Evolutionary conservation across 441 rosid species (phyloP).

Genomic region (Melastoma candidum): DNA sequence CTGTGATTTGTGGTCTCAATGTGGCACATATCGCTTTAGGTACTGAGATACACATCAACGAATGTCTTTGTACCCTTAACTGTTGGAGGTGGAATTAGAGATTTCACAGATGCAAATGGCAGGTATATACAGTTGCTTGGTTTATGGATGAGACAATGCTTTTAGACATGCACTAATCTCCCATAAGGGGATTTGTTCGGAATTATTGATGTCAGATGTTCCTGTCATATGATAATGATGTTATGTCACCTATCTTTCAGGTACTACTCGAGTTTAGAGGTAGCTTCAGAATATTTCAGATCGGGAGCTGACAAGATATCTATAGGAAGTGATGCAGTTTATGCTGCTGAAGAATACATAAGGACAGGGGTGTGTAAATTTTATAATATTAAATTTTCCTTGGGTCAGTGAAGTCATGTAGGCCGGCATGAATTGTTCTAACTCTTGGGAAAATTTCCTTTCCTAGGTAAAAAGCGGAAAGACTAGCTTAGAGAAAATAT

Average conservation of each 20-base stretch:
- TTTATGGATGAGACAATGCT: background rate
- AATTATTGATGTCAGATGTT: too few relatives aligned
- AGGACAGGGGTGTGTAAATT: slow-evolving; percentile 58
- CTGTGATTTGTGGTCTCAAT: too few relatives aligned
- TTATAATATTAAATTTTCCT: slow-evolving; percentile 5
- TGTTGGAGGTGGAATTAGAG: slow-evolving; percentile 98
- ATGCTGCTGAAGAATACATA: slow-evolving; percentile 79
- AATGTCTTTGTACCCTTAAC: slow-evolving; percentile 98
- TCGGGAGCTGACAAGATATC: slow-evolving; percentile 98
- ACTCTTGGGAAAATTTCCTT: slow-evolving; percentile 14
- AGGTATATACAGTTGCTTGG: slow-evolving; percentile 33
- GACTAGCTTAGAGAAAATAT: slow-evolving; percentile 90
- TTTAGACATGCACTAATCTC: background rate
- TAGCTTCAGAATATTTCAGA: slow-evolving; percentile 95
- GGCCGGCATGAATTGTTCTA: background rate
- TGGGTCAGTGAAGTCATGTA: too few relatives aligned
- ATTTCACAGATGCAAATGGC: slow-evolving; percentile 90
- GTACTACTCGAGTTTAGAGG: slow-evolving; percentile 95
- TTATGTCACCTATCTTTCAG: slow-evolving; percentile 25
- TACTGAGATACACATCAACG: slow-evolving; percentile 75
- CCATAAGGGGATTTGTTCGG: too few relatives aligned
- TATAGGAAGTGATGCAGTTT: slow-evolving; percentile 95
- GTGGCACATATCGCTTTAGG: slow-evolving; percentile 27
- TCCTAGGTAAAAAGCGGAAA: slow-evolving; percentile 73
- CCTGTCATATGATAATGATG: background rate